Percentiles rank a stretch among this genome's conserved stretches.
phyloP scores from a whole-genome alignment of 179 eudicot genomes.

The Pouteria campechiana region DNA sequence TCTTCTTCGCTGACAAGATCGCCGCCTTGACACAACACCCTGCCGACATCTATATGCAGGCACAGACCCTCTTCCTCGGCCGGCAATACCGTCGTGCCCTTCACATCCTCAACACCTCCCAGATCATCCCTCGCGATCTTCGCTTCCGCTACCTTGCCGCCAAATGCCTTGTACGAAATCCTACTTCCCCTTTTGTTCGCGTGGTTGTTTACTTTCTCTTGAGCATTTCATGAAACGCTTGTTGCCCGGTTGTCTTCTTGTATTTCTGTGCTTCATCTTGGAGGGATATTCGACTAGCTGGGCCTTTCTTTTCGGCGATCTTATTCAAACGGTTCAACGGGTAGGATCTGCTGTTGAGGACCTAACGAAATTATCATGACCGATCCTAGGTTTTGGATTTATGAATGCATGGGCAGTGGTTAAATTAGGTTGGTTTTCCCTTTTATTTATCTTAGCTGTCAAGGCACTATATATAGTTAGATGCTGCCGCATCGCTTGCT shows the following conservation, averaged over 20 bases:
- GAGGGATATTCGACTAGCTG: neutral
- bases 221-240: neutral
- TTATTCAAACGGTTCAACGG: neutral
- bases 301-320: neutral
- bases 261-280: neutral
- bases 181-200: neutral
- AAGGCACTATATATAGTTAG: too few species aligned
- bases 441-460: too few species aligned
- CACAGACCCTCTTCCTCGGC: constrained; percentile 85
- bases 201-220: neutral
- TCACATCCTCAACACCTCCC: constrained; percentile 90
- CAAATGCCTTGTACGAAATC: constrained; percentile 61
- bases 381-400: too few species aligned
- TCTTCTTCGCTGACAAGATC: constrained; percentile 89
- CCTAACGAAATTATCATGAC: too few species aligned
- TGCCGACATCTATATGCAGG: constrained; percentile 88
- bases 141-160: constrained; percentile 96
- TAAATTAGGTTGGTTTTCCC: too few species aligned
- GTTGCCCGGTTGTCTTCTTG: neutral
- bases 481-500: too few species aligned
- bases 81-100: constrained; percentile 91
- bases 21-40: constrained; percentile 79
- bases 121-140: constrained; percentile 75
- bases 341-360: too few species aligned
- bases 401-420: too few species aligned